Conservation (phyloP, 139 green algal species). For the Penium margaritaceum region DNA sequence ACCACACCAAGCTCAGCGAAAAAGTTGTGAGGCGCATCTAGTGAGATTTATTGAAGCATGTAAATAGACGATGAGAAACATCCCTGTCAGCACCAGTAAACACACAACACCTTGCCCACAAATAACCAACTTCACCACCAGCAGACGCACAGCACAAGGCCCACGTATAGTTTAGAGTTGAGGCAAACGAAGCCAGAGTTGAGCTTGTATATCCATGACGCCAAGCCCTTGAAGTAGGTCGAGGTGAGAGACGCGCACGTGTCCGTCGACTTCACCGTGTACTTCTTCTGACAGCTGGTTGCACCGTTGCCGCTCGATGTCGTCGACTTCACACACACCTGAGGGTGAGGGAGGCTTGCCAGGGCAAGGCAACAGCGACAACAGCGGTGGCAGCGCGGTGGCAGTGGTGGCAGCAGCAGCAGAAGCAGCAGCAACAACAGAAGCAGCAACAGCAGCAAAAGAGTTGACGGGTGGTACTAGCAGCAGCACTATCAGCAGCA, state of each 20-base stretch:
- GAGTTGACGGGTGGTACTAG: not conserved
- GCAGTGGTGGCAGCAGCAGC: not conserved
- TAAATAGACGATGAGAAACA: no score
- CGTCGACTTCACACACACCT: not conserved
- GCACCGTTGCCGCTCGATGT: not conserved
- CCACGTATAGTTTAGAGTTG: not conserved
- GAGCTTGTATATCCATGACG: not conserved
- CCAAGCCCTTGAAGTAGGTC: not conserved
- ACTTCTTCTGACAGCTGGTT: not conserved
- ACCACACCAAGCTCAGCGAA: no score
- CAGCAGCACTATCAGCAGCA: not conserved
- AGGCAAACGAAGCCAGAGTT: conserved; percentile 3
- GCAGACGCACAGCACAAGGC: not conserved
- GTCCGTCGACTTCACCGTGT: not conserved
- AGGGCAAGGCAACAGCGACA: not conserved
- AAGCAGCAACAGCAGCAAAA: not conserved
- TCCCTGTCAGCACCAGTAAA: no score
- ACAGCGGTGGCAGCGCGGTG: not conserved
- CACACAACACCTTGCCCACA: no score
- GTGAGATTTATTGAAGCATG: no score
- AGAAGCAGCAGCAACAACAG: not conserved
- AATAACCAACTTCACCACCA: no score
- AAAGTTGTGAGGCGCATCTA: no score
- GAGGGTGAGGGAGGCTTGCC: not conserved
- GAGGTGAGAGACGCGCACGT: not conserved